Base-by-base conservation (phyloP, 305 asterid genomes). In the Fraxinus platypoda region DNA sequence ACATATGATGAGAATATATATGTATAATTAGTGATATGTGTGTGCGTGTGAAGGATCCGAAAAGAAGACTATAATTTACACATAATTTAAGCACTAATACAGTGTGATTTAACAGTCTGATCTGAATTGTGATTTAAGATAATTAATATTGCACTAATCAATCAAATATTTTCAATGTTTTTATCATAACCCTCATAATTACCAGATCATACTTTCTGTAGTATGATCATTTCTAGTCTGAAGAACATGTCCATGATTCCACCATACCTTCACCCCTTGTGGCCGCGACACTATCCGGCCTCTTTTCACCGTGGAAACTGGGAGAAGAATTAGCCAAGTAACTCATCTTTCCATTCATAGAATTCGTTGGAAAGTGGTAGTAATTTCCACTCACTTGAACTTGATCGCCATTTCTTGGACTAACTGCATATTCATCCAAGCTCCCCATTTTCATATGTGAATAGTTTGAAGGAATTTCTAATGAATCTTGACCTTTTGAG, bases 231-330 rank as follows among this genome's bases (percentile, higher is more conserved):
- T 87, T 83, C 91, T 84, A 85, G 34, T 92, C 96, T 83, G 92
- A 90, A 81, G 91, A 89, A 89, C 88, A 81, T 83, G 92, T 83
- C 96, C 94, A 93, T 71, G 94, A 87, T 81, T 92, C 97, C 87
- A 84, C 86, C 93, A 81, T 89, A 86, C 95, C 97, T 88, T 85
- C 92, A 8, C 92, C 91, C 31, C 90, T 81, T 43, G 66, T 73
- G 28, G 43, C 79, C 17, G 73, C 73, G 3, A 41, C 85, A 75
- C 73, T 89, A 26, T 87, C 92, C 81, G 83, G 77, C 84, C 79
- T 84, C 59, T 86, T 86, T 8, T 86, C 89, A 17, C 86, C 85
- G 71, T 81, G 81, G 68, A 79, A 86, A 66, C 37, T 79, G 25
- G 88, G 73, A 0, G 87, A 70, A 23, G 86, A 30, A 5, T 83